Conservation (phyloP, 352 stramenopile genomes). For the Aphanomyces invadans region DNA sequence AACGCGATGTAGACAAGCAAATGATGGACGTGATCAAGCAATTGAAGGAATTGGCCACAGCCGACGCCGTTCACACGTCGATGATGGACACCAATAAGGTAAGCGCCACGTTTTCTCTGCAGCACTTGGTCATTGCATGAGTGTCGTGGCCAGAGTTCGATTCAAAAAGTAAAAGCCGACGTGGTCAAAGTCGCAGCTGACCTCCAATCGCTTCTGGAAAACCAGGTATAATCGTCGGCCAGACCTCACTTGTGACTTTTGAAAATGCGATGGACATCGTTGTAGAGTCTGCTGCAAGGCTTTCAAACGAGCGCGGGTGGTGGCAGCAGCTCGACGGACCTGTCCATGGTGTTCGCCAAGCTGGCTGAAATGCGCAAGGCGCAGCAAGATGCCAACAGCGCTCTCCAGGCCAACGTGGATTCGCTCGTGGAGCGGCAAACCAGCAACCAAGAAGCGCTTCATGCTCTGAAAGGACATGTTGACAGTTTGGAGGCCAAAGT, state of each 20-base stretch:
- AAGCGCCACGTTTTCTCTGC: background rate
- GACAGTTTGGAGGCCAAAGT: background rate
- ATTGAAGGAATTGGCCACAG: background rate
- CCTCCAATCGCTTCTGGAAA: constrained; percentile 7
- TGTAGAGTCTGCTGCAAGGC: constrained; percentile 20
- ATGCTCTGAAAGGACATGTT: background rate
- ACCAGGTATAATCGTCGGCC: too few species aligned
- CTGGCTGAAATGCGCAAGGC: constrained; percentile 17
- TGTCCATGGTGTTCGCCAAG: constrained; percentile 13
- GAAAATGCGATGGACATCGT: too few species aligned
- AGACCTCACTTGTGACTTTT: too few species aligned
- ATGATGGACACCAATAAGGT: constrained; percentile 19
- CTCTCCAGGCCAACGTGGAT: background rate
- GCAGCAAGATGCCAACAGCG: background rate
- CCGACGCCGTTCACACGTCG: background rate
- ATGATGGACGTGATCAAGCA: background rate
- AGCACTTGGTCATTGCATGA: background rate
- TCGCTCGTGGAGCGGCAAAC: background rate
- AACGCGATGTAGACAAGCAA: background rate
- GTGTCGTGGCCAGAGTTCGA: background rate
- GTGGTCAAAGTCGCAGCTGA: constrained; percentile 11
- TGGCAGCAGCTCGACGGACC: background rate
- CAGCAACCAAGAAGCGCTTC: background rate
- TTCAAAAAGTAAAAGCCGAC: constrained; percentile 10
- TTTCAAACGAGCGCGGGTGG: background rate